Conservation (phyloP, 1,284 basidiomycete genomes). For the Schizophyllum commune region DNA sequence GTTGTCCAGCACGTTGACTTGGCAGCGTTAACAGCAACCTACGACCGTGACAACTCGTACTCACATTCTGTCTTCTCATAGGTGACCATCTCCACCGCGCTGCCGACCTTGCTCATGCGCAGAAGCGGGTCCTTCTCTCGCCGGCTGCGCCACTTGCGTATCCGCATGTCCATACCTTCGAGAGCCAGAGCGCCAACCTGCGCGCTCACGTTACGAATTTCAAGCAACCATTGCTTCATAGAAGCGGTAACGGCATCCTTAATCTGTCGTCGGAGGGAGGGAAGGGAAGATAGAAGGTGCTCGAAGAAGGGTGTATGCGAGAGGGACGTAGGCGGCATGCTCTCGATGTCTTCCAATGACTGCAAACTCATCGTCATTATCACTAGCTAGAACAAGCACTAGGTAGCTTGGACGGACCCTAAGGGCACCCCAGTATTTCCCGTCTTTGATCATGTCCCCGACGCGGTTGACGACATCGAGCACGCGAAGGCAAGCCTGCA, state of each 20-base stretch:
- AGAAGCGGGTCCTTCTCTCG: constrained; percentile 74
- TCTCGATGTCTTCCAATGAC: constrained; percentile 92
- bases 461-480: constrained; percentile 94
- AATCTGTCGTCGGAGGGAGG: constrained; percentile 83
- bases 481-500: constrained; percentile 88
- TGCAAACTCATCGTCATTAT: constrained; percentile 29
- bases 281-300: constrained; percentile 86
- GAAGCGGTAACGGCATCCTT: constrained; percentile 92
- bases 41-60: constrained; percentile 18
- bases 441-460: constrained; percentile 85
- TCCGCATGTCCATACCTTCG: constrained; percentile 83
- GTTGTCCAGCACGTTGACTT: constrained; percentile 90
- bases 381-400: constrained; percentile 17
- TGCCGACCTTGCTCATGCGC: constrained; percentile 81
- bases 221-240: constrained; percentile 95
- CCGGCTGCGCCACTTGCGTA: constrained; percentile 77
- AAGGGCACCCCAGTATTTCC: constrained; percentile 94
- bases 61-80: constrained; percentile 94
- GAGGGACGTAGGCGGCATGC: constrained; percentile 83
- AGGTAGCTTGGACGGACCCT: constrained; percentile 53
- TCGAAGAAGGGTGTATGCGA: constrained; percentile 93
- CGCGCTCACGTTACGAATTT: constrained; percentile 85
- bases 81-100: constrained; percentile 88
- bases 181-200: constrained; percentile 86
- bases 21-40: constrained; percentile 3